Evolutionary conservation across 129 eudicot genomes (phyloP), one percentile per base, ranked within the genome.

Genomic region (Logfia minima): DNA sequence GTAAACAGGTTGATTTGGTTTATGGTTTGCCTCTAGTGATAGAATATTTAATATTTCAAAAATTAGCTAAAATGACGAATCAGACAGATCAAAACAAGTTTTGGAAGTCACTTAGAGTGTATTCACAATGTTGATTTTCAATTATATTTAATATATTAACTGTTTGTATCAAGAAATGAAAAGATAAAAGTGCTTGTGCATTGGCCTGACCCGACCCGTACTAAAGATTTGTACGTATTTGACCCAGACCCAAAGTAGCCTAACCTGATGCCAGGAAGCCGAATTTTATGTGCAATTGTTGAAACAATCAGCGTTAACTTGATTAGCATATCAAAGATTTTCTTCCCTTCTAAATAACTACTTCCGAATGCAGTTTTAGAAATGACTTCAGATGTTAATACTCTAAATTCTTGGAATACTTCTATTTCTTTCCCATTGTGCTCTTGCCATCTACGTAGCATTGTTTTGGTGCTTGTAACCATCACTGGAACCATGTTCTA

Each of bases 281-380:
- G 82, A 32, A 86, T 80, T 59, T 81, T 83, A 19, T 81, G 88
- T 6, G 70, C 66, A 80, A 86, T 91, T 80, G 86, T 83, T n/a
- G 88, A 74, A 74, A 86, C 68, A 11, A 85, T 66, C 4, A 77
- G 24, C 9, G 87, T 66, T 79, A 91, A 77, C 77, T 86, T 86
- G 82, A 64, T 86, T 59, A 91, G 26, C 94, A 86, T 88, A 59
- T 88, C 83, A 28, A 91, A 88, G 14, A 91, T 88, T 19, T 77
- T 76, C 82, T 91, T 73, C 64, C 97, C 97, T 77, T 91, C 94
- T 56, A 79, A 32, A 34, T 86, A 91, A 79, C 90, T 88, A 66
- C 93, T 90, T 16, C 96, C 93, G 35, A 90, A 90, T 0, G 96
- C 96, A 9, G 94, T 88, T 79, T 76, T 86, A 24, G 97, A 88